Evolutionary conservation across 1,284 basidiomycete genomes (phyloP).

Genomic region (Ceratobasidium sp.): DNA sequence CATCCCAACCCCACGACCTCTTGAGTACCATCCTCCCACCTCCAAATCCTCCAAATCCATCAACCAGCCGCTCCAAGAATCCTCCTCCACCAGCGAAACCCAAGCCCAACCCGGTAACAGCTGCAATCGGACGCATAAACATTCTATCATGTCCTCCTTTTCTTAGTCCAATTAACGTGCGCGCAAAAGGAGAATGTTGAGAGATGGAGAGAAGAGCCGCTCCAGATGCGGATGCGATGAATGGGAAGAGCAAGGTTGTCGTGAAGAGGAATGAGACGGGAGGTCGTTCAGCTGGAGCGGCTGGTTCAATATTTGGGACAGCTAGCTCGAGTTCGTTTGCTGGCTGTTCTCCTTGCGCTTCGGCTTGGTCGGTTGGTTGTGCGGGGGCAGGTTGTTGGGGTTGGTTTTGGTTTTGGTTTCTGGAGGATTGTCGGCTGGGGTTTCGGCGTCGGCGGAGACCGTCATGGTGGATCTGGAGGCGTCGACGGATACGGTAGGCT

Average conservation of each 20-base stretch:
- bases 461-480: constrained; percentile 25
- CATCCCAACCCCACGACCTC: constrained; percentile 32
- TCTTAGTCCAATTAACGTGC: constrained; percentile 23
- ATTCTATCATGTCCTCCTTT: not conserved
- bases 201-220: constrained; percentile 7
- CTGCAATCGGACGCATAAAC: constrained; percentile 15
- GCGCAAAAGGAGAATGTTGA: not conserved
- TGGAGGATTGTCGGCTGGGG: constrained; percentile 12
- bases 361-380: not conserved
- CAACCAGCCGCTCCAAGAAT: constrained; percentile 12
- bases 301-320: not conserved
- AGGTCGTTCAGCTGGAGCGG: constrained; percentile 17
- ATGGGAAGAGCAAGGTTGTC: constrained; percentile 26
- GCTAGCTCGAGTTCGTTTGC: not conserved
- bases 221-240: constrained; percentile 25
- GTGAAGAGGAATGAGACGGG: constrained; percentile 39
- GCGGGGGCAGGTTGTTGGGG: not conserved
- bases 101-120: constrained; percentile 11
- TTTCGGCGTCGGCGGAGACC: constrained; percentile 9
- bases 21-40: constrained; percentile 4
- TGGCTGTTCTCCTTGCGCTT: not conserved
- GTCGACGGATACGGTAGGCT: constrained; percentile 29
- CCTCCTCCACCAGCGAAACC: constrained; percentile 1
- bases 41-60: constrained; percentile 11
- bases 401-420: not conserved